phyloP scores from a whole-genome alignment of 306 rosid species.

The Cicer pinnatifidum region DNA sequence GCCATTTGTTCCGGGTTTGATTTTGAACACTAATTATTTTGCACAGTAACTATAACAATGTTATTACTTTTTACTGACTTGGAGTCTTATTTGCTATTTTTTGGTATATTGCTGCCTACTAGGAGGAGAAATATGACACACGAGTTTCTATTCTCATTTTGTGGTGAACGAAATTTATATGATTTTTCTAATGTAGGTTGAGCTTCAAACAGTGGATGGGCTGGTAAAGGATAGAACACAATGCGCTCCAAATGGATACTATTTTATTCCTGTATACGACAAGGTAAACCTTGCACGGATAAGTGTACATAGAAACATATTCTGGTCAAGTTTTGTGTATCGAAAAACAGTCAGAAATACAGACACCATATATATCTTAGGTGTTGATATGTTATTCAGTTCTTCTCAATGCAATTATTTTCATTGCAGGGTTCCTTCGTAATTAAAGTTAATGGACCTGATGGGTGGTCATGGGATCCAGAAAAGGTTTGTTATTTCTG shows the following conservation, averaged over 20 bases:
- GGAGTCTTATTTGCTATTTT: constrained; percentile 1
- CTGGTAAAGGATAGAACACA: constrained; percentile 92
- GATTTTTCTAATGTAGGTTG: constrained; percentile 68
- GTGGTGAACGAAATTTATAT: constrained; percentile 13
- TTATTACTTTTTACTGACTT: background rate
- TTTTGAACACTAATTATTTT: constrained; percentile 16
- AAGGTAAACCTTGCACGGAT: constrained; percentile 63
- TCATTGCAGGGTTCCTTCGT: constrained; percentile 82
- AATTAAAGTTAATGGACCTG: constrained; percentile 84
- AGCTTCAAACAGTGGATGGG: constrained; percentile 93
- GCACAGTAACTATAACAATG: background rate
- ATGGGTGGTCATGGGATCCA: constrained; percentile 96
- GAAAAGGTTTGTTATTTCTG: constrained; percentile 65
- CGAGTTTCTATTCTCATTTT: background rate
- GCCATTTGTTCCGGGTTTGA: background rate
- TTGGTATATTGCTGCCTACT: constrained; percentile 4
- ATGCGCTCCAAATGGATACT: constrained; percentile 98
- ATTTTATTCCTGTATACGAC: constrained; percentile 97
- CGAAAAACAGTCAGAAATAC: constrained; percentile 3
- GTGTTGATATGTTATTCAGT: constrained; percentile 26
- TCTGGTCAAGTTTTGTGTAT: constrained; percentile 1
- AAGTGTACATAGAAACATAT: constrained; percentile 24
- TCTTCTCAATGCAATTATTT: constrained; percentile 48
- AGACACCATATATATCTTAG: background rate
- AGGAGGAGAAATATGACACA: background rate